Conservation (phyloP, 75 land plant species). For the Sequoiadendron giganteum region DNA sequence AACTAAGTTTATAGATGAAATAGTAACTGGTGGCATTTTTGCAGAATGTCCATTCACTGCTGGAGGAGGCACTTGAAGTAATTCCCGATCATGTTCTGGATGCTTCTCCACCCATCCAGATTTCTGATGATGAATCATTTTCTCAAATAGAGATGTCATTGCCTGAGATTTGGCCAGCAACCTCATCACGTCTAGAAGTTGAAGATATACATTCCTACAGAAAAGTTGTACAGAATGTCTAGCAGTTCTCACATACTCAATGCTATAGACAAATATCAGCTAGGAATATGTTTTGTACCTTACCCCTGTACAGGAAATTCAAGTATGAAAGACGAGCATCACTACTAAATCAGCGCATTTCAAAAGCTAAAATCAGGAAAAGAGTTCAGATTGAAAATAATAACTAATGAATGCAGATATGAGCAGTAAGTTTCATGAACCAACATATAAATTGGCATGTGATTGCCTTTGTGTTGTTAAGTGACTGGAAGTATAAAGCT, state of each 20-base stretch:
- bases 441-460: no score
- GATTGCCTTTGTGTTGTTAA: no score
- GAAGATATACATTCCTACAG: neutral
- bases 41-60: constrained; percentile 5
- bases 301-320: neutral
- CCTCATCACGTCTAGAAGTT: neutral
- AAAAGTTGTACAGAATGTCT: neutral
- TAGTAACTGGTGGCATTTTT: constrained; percentile 4
- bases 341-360: neutral
- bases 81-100: constrained; percentile 7
- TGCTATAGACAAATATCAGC: neutral
- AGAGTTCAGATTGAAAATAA: neutral
- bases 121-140: neutral
- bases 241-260: neutral
- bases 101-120: neutral
- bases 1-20: constrained; percentile 2
- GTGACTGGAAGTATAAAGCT: no score
- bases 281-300: neutral
- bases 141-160: neutral
- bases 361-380: neutral
- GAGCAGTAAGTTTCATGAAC: no score
- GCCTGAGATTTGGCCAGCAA: neutral
- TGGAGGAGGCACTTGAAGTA: constrained; percentile 4
- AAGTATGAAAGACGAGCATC: neutral
- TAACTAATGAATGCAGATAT: no score